A percentile compares a stretch with the other conserved stretches of the same genome.
phyloP scores from a whole-genome alignment of 768 basidiomycete genomes.

The Gelatoporia subvermispora region DNA sequence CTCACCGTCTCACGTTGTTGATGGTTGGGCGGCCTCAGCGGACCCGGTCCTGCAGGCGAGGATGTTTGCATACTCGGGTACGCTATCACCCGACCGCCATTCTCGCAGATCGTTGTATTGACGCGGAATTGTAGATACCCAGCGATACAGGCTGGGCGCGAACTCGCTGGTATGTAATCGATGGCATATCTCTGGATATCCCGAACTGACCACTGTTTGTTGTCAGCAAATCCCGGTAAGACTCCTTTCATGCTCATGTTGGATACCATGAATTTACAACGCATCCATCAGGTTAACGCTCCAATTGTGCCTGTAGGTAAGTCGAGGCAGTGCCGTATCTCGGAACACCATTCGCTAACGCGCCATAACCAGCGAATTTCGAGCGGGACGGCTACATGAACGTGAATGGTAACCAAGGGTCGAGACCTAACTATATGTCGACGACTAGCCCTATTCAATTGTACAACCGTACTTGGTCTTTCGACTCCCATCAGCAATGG shows the following conservation, averaged over 20 bases:
- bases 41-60: conserved; percentile 57
- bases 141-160: conserved; percentile 34
- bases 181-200: neutral
- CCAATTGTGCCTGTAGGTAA: conserved; percentile 33
- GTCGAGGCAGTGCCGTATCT: conserved; percentile 3
- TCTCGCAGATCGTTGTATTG: neutral
- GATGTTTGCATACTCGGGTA: conserved; percentile 52
- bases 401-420: conserved; percentile 32
- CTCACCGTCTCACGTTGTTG: conserved; percentile 46
- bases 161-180: conserved; percentile 27
- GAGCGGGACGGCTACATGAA: conserved; percentile 35
- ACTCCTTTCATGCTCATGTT: too few relatives aligned
- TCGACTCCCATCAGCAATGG: conserved; percentile 38
- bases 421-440: conserved; percentile 34
- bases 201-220: neutral
- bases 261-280: neutral
- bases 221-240: conserved; percentile 30
- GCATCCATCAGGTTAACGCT: conserved; percentile 26
- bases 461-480: conserved; percentile 28
- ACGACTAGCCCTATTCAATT: conserved; percentile 31
- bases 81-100: conserved; percentile 4
- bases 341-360: neutral
- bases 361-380: conserved; percentile 28
- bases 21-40: conserved; percentile 43
- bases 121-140: conserved; percentile 25